Evolutionary conservation across 768 basidiomycete genomes (phyloP), one percentile per base, ranked within the genome.

Genomic region (Podaxis mareebaensis): DNA sequence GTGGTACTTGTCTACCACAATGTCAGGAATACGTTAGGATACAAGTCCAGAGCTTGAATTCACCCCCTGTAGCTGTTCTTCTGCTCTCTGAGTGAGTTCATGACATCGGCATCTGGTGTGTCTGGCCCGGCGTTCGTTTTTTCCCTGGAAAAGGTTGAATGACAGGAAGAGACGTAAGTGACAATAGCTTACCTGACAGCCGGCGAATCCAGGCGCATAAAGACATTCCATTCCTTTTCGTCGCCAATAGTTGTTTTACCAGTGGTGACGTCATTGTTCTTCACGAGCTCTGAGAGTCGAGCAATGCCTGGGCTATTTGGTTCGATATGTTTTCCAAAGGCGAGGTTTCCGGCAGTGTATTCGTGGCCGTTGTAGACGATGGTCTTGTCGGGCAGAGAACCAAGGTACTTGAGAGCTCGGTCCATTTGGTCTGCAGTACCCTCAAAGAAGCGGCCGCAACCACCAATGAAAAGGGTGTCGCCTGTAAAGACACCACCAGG

Each of bases 401-500:
- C 87, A 61, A 98, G 81, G 70, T 91, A 86, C 65, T 65, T 78
- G 73, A 79, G 92, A 2, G 96, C 89, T 0, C 79, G 75, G 68
- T 91, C 81, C 96, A 99, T 99, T 75, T 94, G 83, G 13, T 80
- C 76, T 15, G 83, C 89, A 2, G 82, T 85, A 53, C 93, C 93
- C 72, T 98, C 96, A 72, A 97, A 97, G 85, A 98, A 99, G 26
- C 94, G 86, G 28, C 96, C 96, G 72, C 92, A 96, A 8, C 95
- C 94, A 28, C 81, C 90, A 73, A 84, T 79, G 79, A 97, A 96
- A 59, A 97, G 86, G 1, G 95, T 97, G 72, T 97, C 95, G 15
- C 96, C 96, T 0, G 96, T 97, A 76, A 99, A 96, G 40, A 98
- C 93, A 15, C 81, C 90, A 20, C 90, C 90, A 0, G 90, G 79